A percentile compares a stretch with the other conserved stretches of the same genome.
Conservation (phyloP, 1,139 yeast species). For the Pichia sp. region DNA sequence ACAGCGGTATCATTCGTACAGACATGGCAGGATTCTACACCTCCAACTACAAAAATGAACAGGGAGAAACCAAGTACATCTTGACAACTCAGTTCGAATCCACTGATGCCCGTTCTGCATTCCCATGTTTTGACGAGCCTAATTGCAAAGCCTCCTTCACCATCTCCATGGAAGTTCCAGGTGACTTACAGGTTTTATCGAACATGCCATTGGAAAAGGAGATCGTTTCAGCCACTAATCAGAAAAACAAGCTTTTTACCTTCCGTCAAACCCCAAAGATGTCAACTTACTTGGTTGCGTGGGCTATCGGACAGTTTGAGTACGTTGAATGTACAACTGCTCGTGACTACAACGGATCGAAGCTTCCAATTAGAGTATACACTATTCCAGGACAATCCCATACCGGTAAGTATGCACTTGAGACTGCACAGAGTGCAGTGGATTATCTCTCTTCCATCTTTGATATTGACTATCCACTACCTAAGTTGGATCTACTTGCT, state of each 20-base stretch:
- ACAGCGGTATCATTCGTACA: slow-evolving; percentile 48
- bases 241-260: slow-evolving; percentile 16
- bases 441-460: slow-evolving; percentile 48
- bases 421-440: slow-evolving; percentile 49
- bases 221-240: slow-evolving; percentile 25
- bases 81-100: slow-evolving; percentile 89
- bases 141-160: slow-evolving; percentile 75
- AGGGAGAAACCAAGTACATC: slow-evolving; percentile 51
- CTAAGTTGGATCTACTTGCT: slow-evolving; percentile 54
- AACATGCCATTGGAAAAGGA: slow-evolving; percentile 72
- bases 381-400: slow-evolving; percentile 51
- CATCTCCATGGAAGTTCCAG: slow-evolving; percentile 57
- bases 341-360: slow-evolving; percentile 34
- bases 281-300: slow-evolving; percentile 55
- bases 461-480: slow-evolving; percentile 56
- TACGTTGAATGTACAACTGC: slow-evolving; percentile 41
- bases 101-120: slow-evolving; percentile 85
- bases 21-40: slow-evolving; percentile 88
- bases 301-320: slow-evolving; percentile 57
- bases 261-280: slow-evolving; percentile 48
- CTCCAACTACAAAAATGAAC: slow-evolving; percentile 54
- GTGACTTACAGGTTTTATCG: slow-evolving; percentile 61
- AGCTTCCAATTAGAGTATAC: slow-evolving; percentile 52
- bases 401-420: slow-evolving; percentile 47
- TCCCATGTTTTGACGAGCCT: slow-evolving; percentile 90